Conservation (phyloP, 768 basidiomycete genomes). For the Candolleomyces eurysporus region DNA sequence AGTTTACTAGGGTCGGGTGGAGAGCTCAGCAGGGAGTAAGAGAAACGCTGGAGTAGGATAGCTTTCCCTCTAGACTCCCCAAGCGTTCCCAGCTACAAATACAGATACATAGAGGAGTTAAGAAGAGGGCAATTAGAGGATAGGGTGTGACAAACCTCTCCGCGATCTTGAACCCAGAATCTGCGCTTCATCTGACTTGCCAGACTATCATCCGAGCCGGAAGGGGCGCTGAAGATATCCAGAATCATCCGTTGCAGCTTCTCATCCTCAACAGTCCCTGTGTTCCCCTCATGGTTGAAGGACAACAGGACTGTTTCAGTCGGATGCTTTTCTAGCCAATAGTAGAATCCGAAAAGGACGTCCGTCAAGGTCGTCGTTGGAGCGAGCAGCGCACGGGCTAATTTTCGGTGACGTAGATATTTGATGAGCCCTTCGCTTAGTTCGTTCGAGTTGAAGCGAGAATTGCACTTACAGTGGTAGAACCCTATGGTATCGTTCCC, state of each 20-base stretch:
- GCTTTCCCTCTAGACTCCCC: conserved; percentile 52
- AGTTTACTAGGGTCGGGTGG: conserved; percentile 30
- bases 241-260: conserved; percentile 42
- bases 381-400: conserved; percentile 34
- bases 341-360: conserved; percentile 49
- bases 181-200: conserved; percentile 31
- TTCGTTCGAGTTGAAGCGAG: neutral
- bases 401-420: conserved; percentile 21
- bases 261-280: conserved; percentile 41
- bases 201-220: neutral
- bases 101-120: neutral
- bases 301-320: conserved; percentile 52
- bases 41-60: conserved; percentile 48
- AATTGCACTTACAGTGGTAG: conserved; percentile 36
- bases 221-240: conserved; percentile 25
- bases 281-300: conserved; percentile 47
- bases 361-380: conserved; percentile 47
- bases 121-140: neutral
- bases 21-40: conserved; percentile 37
- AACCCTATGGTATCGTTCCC: conserved; percentile 51
- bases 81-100: conserved; percentile 41
- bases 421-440: neutral
- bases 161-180: conserved; percentile 49
- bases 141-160: conserved; percentile 24
- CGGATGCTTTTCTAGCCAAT: conserved; percentile 50